phyloP scores from a whole-genome alignment of 371 early-diverging fungal species.

The Neoconidiobolus thromboides region DNA sequence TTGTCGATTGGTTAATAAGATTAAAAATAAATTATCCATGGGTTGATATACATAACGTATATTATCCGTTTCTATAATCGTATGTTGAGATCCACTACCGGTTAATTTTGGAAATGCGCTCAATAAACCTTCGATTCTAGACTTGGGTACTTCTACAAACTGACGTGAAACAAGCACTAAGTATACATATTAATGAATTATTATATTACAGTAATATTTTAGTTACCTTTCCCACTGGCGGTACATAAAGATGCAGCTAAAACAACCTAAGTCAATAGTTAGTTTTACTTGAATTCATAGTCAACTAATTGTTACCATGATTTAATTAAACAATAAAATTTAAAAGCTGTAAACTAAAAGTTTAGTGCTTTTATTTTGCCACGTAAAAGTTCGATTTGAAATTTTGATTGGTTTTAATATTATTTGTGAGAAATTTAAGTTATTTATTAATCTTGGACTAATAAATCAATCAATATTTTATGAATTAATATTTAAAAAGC shows the following conservation, averaged over 20 bases:
- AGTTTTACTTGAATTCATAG: too few relatives aligned
- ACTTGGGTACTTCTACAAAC: constrained; percentile 87
- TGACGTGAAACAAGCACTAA: constrained; percentile 90
- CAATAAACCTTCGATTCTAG: constrained; percentile 89
- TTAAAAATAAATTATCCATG: constrained; percentile 68
- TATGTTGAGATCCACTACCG: constrained; percentile 79
- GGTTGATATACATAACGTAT: constrained; percentile 96
- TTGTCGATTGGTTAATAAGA: constrained; percentile 27
- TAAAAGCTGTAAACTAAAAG: too few relatives aligned
- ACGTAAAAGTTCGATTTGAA: too few relatives aligned
- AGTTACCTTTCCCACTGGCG: constrained; percentile 6
- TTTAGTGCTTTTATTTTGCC: too few relatives aligned
- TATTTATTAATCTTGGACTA: too few relatives aligned
- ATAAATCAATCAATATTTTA: too few relatives aligned
- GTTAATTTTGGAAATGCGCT: constrained; percentile 92
- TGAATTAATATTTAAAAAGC: too few relatives aligned
- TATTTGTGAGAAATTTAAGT: too few relatives aligned
- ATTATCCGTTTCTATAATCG: constrained; percentile 88
- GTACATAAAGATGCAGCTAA: constrained; percentile 6
- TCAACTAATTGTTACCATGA: too few relatives aligned
- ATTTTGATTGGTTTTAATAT: too few relatives aligned
- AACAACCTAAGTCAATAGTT: neutral
- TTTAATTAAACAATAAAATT: too few relatives aligned
- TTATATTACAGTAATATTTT: neutral
- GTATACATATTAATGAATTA: neutral